Evolutionary conservation across 208 protist genomes (phyloP).

Genomic region (Trypanosoma caninum): DNA sequence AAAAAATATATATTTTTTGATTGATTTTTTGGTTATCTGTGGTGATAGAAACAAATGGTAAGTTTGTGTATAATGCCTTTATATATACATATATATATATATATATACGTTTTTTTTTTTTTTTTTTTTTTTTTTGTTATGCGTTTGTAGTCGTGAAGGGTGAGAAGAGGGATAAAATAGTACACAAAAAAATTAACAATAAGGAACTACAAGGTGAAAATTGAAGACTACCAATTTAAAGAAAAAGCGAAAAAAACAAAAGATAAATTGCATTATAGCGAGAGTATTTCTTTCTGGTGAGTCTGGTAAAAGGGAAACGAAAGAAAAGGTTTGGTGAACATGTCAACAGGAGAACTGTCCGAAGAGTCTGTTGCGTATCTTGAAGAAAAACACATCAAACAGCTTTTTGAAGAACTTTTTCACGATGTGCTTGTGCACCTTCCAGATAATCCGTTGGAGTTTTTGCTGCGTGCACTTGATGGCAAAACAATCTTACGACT

Average conservation of each 20-base stretch:
- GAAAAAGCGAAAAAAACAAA: too few relatives aligned
- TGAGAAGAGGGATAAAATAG: too few relatives aligned
- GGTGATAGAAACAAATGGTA: too few relatives aligned
- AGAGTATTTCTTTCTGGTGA: not conserved
- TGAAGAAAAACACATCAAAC: constrained; percentile 59
- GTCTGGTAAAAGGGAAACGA: not conserved
- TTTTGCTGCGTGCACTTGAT: constrained; percentile 46
- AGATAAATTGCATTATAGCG: too few relatives aligned
- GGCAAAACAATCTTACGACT: constrained; percentile 44
- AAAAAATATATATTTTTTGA: not conserved
- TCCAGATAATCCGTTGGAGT: constrained; percentile 65
- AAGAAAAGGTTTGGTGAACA: constrained; percentile 7
- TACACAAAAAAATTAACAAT: too few relatives aligned
- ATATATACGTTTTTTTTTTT: not conserved
- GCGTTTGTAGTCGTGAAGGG: too few relatives aligned
- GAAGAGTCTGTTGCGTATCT: constrained; percentile 62
- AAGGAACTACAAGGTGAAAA: too few relatives aligned
- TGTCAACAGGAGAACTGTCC: constrained; percentile 71
- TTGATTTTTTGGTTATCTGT: not conserved
- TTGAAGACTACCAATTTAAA: too few relatives aligned
- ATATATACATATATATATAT: not conserved
- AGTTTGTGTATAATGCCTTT: too few relatives aligned
- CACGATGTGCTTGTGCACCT: constrained; percentile 65
- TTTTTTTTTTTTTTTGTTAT: constrained; percentile 1
- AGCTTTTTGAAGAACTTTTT: constrained; percentile 72